Evolutionary conservation across 2,329 filamentous ascomycete genomes (phyloP).

Genomic region (Scorias spongiosa): DNA sequence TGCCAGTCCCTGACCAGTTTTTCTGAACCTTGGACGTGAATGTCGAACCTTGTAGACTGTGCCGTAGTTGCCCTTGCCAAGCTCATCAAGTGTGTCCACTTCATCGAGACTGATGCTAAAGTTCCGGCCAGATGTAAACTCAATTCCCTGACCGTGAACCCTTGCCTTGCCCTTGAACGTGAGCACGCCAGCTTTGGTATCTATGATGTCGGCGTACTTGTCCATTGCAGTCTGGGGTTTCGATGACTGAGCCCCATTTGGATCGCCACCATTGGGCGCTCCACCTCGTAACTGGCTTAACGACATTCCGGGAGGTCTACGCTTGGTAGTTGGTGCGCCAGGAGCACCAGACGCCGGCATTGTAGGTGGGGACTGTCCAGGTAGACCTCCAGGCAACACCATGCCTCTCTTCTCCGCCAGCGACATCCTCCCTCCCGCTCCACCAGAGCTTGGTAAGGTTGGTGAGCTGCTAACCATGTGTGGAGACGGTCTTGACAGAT

Average conservation of each 20-base stretch:
- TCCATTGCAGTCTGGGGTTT: constrained; percentile 31
- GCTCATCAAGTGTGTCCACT: constrained; percentile 79
- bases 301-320: constrained; percentile 28
- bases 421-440: constrained; percentile 31
- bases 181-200: constrained; percentile 78
- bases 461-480: constrained; percentile 34
- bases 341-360: constrained; percentile 20
- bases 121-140: constrained; percentile 76
- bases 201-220: constrained; percentile 68
- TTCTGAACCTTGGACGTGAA: constrained; percentile 50
- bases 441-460: constrained; percentile 30
- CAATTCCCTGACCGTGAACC: constrained; percentile 75
- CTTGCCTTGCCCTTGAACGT: constrained; percentile 88
- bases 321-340: constrained; percentile 16
- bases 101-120: constrained; percentile 95
- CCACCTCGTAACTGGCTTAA: constrained; percentile 29
- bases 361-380: constrained; percentile 28
- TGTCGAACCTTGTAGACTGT: constrained; percentile 96
- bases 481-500: constrained; percentile 22
- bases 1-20: constrained; percentile 43
- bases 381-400: constrained; percentile 43
- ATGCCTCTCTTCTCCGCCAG: constrained; percentile 53
- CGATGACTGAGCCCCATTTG: constrained; percentile 11
- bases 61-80: constrained; percentile 96
- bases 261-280: constrained; percentile 10